Conservation (phyloP, 352 stramenopile genomes). For the Pythium guiyangense region DNA sequence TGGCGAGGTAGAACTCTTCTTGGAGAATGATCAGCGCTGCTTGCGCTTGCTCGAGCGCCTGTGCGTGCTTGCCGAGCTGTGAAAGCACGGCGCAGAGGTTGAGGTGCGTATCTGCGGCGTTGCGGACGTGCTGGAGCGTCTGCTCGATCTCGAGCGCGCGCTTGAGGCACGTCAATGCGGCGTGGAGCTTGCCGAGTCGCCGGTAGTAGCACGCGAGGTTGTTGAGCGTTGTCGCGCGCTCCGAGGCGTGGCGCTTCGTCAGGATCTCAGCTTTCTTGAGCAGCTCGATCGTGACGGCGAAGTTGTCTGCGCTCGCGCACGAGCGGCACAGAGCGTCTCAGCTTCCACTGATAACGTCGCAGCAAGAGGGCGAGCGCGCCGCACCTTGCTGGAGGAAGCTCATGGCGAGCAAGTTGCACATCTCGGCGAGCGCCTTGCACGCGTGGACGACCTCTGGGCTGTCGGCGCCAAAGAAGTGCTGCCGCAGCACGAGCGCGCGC, state of each 20-base stretch:
- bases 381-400: slow-evolving; percentile 89
- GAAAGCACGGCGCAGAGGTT: slow-evolving; percentile 93
- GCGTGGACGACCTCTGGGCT: slow-evolving; percentile 80
- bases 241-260: slow-evolving; percentile 72
- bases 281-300: slow-evolving; percentile 86
- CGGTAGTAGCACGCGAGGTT: slow-evolving; percentile 94
- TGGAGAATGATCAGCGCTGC: slow-evolving; percentile 87
- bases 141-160: slow-evolving; percentile 88
- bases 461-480: slow-evolving; percentile 91
- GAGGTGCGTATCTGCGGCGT: slow-evolving; percentile 90
- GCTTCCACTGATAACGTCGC: background rate
- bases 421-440: slow-evolving; percentile 88
- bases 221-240: slow-evolving; percentile 90
- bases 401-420: slow-evolving; percentile 94
- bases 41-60: slow-evolving; percentile 86
- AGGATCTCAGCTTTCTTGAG: slow-evolving; percentile 93
- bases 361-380: background rate
- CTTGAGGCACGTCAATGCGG: slow-evolving; percentile 89
- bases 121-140: slow-evolving; percentile 55
- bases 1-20: slow-evolving; percentile 71
- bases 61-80: slow-evolving; percentile 80
- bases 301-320: slow-evolving; percentile 56
- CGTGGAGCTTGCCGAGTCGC: slow-evolving; percentile 82
- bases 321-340: background rate
- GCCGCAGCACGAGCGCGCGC: slow-evolving; percentile 84